Evolutionary conservation across 2,329 filamentous ascomycete genomes (phyloP).

Genomic region (Scedosporium apiospermum): DNA sequence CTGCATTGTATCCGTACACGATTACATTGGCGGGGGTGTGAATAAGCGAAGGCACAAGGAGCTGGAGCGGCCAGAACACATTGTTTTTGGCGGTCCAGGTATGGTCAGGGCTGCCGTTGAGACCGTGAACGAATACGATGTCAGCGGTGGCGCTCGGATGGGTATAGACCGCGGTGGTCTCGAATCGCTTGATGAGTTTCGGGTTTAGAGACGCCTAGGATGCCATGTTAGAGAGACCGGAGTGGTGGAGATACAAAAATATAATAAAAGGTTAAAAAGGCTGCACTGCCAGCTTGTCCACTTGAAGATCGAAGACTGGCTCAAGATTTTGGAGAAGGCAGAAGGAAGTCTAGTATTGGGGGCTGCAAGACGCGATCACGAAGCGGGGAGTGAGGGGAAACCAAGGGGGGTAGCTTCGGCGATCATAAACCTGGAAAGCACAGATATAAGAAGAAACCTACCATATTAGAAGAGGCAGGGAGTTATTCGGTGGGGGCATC

Average conservation of each 20-base stretch:
- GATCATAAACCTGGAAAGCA: too few relatives aligned
- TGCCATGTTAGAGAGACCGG: background rate
- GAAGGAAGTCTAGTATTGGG: background rate
- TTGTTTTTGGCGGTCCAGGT: slow-evolving; percentile 52
- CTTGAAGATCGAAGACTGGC: too few relatives aligned
- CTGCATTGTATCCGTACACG: slow-evolving; percentile 68
- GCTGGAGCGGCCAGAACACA: slow-evolving; percentile 60
- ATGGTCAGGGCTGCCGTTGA: slow-evolving; percentile 54
- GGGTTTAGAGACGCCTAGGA: slow-evolving; percentile 27
- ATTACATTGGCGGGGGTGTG: slow-evolving; percentile 52
- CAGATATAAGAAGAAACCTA: background rate
- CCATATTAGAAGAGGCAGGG: background rate
- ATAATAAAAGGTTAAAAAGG: background rate
- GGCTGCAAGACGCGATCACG: background rate
- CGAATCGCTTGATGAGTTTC: slow-evolving; percentile 40
- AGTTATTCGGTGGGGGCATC: background rate
- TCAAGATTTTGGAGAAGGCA: background rate
- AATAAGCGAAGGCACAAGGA: slow-evolving; percentile 45
- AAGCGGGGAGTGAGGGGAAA: background rate
- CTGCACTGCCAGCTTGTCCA: background rate
- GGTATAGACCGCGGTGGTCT: slow-evolving; percentile 48
- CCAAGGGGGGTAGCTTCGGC: too few relatives aligned
- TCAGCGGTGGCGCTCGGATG: slow-evolving; percentile 51
- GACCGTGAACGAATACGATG: slow-evolving; percentile 62
- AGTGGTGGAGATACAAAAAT: background rate